phyloP scores from a whole-genome alignment of 1,139 yeast genomes.

The Hemisphaericaspora xylofermentans region DNA sequence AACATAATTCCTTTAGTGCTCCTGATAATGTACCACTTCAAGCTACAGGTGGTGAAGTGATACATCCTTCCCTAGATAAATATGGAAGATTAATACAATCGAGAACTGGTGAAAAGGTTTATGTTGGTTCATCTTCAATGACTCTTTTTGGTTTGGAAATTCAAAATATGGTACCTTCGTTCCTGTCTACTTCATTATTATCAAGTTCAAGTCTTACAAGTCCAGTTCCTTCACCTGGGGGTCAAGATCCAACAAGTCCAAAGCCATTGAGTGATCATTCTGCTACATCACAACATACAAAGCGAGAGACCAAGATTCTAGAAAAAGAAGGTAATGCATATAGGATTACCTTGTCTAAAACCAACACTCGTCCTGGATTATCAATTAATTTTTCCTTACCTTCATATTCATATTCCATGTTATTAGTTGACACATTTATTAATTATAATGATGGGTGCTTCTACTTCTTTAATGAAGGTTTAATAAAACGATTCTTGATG shows the following conservation, averaged over 20 bases:
- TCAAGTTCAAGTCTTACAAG: conserved; percentile 14
- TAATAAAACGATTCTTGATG: conserved; percentile 64
- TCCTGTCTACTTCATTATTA: conserved; percentile 20
- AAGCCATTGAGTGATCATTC: conserved; percentile 3
- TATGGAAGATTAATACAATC: conserved; percentile 71
- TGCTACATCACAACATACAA: conserved; percentile 10
- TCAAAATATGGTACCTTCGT: conserved; percentile 54
- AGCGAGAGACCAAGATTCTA: conserved; percentile 46
- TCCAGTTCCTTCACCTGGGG: conserved; percentile 14
- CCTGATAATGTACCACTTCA: neutral
- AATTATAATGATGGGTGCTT: conserved; percentile 83
- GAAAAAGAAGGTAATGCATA: conserved; percentile 78
- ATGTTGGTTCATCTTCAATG: conserved; percentile 81
- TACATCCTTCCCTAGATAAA: conserved; percentile 66
- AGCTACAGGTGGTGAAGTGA: conserved; percentile 38
- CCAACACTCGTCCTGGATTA: conserved; percentile 65
- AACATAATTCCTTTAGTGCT: neutral
- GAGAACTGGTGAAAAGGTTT: conserved; percentile 69
- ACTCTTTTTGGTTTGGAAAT: conserved; percentile 76
- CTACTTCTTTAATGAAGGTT: conserved; percentile 81
- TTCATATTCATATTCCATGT: conserved; percentile 72
- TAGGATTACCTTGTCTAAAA: conserved; percentile 63
- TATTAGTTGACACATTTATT: conserved; percentile 71
- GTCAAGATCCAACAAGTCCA: conserved; percentile 5
- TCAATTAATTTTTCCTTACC: conserved; percentile 72